Base-by-base conservation (phyloP, 495 filamentous ascomycete genomes). In the Aspergillus taichungensis region DNA sequence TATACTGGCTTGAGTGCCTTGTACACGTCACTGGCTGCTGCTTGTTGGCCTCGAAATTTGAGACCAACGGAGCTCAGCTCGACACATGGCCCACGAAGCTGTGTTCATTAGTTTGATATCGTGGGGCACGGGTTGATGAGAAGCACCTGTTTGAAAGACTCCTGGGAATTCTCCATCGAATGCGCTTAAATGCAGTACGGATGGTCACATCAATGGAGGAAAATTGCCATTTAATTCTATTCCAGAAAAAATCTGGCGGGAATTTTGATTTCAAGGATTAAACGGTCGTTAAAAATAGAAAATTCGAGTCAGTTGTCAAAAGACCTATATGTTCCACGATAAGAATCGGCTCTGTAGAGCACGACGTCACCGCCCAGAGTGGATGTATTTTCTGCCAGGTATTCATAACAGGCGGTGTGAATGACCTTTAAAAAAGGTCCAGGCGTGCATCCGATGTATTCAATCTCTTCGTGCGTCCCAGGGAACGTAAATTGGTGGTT, bases 31-130 rank as follows among this genome's bases (percentile, higher is more conserved):
- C 67, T 75, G 13, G 72, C 59, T 13, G 68, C 72, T 5, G 63
- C 64, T 42, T 72, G 66, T 24, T 72, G 73, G 46, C 74, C 78
- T 30, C 75, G 66, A 34, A 82, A 78, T 40, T 65, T 68, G 14
- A 91, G 63, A 5, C 83, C 78, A 33, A 80, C 62, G 50, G 87
- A 77, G 62, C 82, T 87, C 44, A 95, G 76, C 37, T 83, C 73
- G 40, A 97, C 80, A 56, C 90, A 97, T 46, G 74, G 71, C 50
- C 79, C 73, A 51, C 85, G 88, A 38, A 94, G 76, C 84, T 87
- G 47, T 39, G 5, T 34, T 34, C 33, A 50, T 45, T 45, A 43
- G 41, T 18, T 28, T 41, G 36, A 61, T 45, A 45, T 43, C 36
- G 29, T 45, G 34, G 30, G 6, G 14, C 30, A 14, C 11, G 31